A percentile compares a stretch with the other conserved stretches of the same genome.
phyloP scores from a whole-genome alignment of 148 eudicot genomes.

The Rhododendron ferrugineum region DNA sequence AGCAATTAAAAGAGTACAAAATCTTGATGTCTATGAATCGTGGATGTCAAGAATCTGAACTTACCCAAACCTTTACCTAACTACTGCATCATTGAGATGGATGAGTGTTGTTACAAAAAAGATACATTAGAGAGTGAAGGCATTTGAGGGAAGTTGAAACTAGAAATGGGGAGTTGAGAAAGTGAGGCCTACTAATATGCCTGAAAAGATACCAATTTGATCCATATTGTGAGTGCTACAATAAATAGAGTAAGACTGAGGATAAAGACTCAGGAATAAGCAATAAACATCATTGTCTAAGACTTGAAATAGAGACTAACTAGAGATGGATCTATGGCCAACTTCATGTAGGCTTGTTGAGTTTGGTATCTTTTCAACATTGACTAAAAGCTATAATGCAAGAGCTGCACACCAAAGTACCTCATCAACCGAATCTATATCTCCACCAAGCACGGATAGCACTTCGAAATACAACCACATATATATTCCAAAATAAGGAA shows the following conservation, averaged over 20 bases:
- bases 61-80: background rate
- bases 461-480: background rate
- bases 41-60: background rate
- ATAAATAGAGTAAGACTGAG: background rate
- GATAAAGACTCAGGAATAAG: background rate
- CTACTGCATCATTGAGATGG: background rate
- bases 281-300: background rate
- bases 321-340: background rate
- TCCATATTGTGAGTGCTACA: background rate
- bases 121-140: background rate
- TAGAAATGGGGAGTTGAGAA: background rate
- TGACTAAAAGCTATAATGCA: background rate
- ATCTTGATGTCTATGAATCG: background rate
- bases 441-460: background rate
- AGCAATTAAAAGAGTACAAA: background rate
- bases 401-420: background rate
- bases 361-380: background rate
- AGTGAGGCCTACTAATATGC: background rate
- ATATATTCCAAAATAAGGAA: background rate
- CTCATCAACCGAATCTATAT: background rate
- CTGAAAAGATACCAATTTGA: background rate
- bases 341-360: background rate
- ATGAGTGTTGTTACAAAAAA: background rate
- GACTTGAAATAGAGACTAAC: background rate
- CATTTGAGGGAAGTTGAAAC: background rate